phyloP scores from a whole-genome alignment of 257 asterid genomes.

The Misopates orontium region DNA sequence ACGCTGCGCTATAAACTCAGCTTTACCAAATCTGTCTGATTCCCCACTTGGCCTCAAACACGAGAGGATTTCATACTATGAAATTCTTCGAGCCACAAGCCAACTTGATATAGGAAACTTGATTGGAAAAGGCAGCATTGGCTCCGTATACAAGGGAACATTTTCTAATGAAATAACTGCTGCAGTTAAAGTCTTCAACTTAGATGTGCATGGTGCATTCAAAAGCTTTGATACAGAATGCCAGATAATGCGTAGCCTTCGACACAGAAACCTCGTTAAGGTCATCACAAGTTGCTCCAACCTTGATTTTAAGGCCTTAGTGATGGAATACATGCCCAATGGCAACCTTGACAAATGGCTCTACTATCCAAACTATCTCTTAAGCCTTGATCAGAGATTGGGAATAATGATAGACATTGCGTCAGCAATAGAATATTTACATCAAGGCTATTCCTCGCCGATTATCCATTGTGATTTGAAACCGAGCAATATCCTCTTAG shows the following conservation, averaged over 20 bases:
- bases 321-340: slow-evolving; percentile 18
- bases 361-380: background rate
- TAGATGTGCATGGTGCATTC: background rate
- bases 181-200: slow-evolving; percentile 16
- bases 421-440: slow-evolving; percentile 15
- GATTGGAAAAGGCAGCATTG: slow-evolving; percentile 14
- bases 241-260: slow-evolving; percentile 6
- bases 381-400: background rate
- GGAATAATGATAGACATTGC: slow-evolving; percentile 16
- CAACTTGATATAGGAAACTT: slow-evolving; percentile 1
- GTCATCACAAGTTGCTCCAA: slow-evolving; percentile 15
- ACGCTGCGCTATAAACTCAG: background rate
- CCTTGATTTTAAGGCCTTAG: slow-evolving; percentile 18
- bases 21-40: background rate
- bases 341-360: slow-evolving; percentile 21
- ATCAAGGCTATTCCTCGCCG: slow-evolving; percentile 18
- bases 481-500: slow-evolving; percentile 38
- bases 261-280: slow-evolving; percentile 17
- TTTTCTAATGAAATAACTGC: background rate
- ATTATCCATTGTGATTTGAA: slow-evolving; percentile 42
- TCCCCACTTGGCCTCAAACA: background rate
- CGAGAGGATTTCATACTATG: slow-evolving; percentile 11
- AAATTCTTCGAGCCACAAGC: slow-evolving; percentile 16
- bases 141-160: slow-evolving; percentile 11
- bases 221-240: slow-evolving; percentile 23